A percentile compares a stretch with the other conserved stretches of the same genome.
Conservation (phyloP, 192 early-diverging fungal genomes). For the Backusella tarrabulga region DNA sequence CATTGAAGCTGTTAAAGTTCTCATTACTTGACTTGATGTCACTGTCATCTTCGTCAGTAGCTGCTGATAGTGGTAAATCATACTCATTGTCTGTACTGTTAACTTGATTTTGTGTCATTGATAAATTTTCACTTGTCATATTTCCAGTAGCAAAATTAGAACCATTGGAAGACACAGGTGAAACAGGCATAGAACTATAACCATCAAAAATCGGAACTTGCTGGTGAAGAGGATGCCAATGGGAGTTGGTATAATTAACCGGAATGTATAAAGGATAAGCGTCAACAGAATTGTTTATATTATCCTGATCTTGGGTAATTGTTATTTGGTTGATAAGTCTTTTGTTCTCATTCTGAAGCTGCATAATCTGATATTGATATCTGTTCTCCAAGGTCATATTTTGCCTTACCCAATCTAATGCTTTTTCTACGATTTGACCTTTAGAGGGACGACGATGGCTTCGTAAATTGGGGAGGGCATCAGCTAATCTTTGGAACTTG, state of each 20-base stretch:
- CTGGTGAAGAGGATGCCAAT: neutral
- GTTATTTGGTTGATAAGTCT: neutral
- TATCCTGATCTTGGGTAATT: neutral
- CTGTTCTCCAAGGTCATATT: neutral
- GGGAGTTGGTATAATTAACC: neutral
- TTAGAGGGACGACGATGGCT: conserved; percentile 75
- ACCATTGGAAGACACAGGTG: neutral
- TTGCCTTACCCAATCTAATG: conserved; percentile 57
- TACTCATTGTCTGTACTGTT: neutral
- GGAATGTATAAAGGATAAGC: neutral
- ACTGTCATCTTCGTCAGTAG: neutral
- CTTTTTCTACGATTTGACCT: conserved; percentile 72
- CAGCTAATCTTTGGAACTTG: conserved; percentile 75
- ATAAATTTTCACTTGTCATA: neutral
- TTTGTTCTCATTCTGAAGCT: conserved; percentile 12
- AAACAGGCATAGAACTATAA: neutral
- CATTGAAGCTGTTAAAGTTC: neutral
- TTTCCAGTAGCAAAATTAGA: neutral
- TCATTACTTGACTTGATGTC: neutral
- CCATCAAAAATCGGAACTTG: neutral
- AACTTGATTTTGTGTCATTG: neutral
- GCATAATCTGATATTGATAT: conserved; percentile 18
- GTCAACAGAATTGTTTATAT: neutral
- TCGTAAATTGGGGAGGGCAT: conserved; percentile 64
- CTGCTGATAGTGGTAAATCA: neutral